Evolutionary conservation across 192 early-diverging fungal species (phyloP).

Genomic region (Ambispora gerdemannii): DNA sequence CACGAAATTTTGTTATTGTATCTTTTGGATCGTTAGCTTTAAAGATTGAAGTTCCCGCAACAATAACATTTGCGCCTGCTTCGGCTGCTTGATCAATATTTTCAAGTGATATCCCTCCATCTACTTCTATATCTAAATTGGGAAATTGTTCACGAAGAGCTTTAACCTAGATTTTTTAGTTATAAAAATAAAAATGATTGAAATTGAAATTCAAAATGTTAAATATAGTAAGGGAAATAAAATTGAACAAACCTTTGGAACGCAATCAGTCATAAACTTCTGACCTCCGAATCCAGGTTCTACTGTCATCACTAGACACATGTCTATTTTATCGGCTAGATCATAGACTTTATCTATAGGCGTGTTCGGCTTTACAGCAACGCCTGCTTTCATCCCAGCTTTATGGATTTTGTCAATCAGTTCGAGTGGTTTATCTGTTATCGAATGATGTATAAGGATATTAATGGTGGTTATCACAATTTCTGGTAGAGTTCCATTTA

Average conservation of each 20-base stretch:
- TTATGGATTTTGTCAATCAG: conserved; percentile 80
- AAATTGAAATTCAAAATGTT: neutral
- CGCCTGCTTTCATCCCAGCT: conserved; percentile 87
- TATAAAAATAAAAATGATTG: neutral
- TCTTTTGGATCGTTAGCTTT: conserved; percentile 66
- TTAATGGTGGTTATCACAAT: too few relatives aligned
- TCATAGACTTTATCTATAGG: conserved; percentile 57
- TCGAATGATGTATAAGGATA: too few relatives aligned
- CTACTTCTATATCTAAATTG: conserved; percentile 89
- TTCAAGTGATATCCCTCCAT: conserved; percentile 82
- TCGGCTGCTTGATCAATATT: conserved; percentile 84
- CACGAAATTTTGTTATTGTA: conserved; percentile 63
- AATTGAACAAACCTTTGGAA: conserved; percentile 69
- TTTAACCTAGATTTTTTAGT: conserved; percentile 43
- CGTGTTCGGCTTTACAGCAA: conserved; percentile 90
- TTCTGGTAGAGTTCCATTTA: too few relatives aligned
- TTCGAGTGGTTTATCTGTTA: conserved; percentile 58
- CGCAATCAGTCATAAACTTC: conserved; percentile 82
- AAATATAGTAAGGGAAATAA: neutral
- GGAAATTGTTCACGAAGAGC: conserved; percentile 76
- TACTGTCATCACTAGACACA: conserved; percentile 95
- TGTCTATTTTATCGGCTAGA: conserved; percentile 67
- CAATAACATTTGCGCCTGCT: conserved; percentile 97
- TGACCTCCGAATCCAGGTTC: conserved; percentile 98
- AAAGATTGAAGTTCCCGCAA: conserved; percentile 91